These are phyloP conservation scores for Talaromyces sp. DNA, from an alignment of 2,329 filamentous ascomycete species.

Conservation along the genomic window DNA sequence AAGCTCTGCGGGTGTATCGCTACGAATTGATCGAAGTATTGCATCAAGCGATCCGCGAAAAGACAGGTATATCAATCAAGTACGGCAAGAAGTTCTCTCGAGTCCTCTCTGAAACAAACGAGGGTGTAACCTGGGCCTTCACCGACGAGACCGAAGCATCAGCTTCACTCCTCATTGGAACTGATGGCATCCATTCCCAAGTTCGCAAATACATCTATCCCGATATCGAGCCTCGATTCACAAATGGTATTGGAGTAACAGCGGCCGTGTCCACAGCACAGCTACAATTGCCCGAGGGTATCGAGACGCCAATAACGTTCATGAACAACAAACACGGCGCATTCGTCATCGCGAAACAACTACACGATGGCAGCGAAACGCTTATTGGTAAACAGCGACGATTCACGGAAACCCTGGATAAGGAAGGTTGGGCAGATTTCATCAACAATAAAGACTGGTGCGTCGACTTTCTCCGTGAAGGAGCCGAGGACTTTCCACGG, in stretches of 20 bases:
- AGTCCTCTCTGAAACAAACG: constrained; percentile 41
- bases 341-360: constrained; percentile 40
- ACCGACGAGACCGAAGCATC: constrained; percentile 41
- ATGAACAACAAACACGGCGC: constrained; percentile 33
- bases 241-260: constrained; percentile 37
- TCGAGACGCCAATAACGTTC: constrained; percentile 33
- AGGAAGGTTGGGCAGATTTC: constrained; percentile 29
- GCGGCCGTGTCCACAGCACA: constrained; percentile 17
- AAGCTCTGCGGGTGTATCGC: constrained; percentile 13
- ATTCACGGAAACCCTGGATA: constrained; percentile 7
- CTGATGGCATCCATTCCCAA: constrained; percentile 59
- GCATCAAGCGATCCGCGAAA: constrained; percentile 2
- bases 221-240: constrained; percentile 49
- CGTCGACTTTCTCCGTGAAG: constrained; percentile 25
- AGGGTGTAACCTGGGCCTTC: constrained; percentile 48
- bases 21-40: constrained; percentile 8
- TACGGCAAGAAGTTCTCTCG: constrained; percentile 46
- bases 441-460: constrained; percentile 13
- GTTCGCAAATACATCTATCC: constrained; percentile 54
- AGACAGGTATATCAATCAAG: constrained; percentile 37
- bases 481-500: constrained; percentile 25
- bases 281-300: constrained; percentile 14
- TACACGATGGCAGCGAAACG: constrained; percentile 31
- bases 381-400: constrained; percentile 35
- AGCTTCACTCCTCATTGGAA: constrained; percentile 52